phyloP scores from a whole-genome alignment of 1,139 yeast species.

The Debaryomyces subglobosus region DNA sequence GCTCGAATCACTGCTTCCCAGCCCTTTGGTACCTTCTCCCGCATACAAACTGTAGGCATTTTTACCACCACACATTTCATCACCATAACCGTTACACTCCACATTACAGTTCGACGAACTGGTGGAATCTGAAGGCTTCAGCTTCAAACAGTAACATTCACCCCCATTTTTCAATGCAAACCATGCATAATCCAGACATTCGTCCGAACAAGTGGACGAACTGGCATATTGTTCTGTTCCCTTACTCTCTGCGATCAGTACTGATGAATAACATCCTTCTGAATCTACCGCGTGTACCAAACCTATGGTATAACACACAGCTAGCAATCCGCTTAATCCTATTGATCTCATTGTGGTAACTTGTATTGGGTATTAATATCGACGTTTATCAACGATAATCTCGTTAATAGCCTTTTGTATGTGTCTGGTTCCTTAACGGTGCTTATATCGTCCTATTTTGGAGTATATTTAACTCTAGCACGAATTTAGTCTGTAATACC shows the following conservation, averaged over 20 bases:
- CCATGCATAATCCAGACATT: conserved; percentile 54
- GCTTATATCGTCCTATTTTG: background rate
- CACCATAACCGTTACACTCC: conserved; percentile 55
- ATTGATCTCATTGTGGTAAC: background rate
- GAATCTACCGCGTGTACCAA: background rate
- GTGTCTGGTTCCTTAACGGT: background rate
- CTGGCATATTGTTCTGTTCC: conserved; percentile 53
- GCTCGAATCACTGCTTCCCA: conserved; percentile 10
- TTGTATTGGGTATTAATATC: background rate
- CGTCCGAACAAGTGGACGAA: conserved; percentile 47
- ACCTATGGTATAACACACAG: background rate
- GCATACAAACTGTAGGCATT: conserved; percentile 44
- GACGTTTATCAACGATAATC: background rate
- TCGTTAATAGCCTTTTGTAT: background rate
- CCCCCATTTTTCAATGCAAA: conserved; percentile 62
- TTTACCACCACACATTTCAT: conserved; percentile 60
- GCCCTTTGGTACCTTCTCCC: conserved; percentile 29
- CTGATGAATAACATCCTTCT: conserved; percentile 30
- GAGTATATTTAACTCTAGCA: background rate
- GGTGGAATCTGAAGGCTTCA: conserved; percentile 47
- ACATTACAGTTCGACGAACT: conserved; percentile 39
- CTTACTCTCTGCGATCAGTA: conserved; percentile 29
- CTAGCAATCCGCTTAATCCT: conserved; percentile 2
- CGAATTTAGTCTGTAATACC: background rate
- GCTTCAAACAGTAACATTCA: conserved; percentile 66